Conservation (phyloP, 2,329 filamentous ascomycete genomes). For the Penicillium fuscoglaucum region DNA sequence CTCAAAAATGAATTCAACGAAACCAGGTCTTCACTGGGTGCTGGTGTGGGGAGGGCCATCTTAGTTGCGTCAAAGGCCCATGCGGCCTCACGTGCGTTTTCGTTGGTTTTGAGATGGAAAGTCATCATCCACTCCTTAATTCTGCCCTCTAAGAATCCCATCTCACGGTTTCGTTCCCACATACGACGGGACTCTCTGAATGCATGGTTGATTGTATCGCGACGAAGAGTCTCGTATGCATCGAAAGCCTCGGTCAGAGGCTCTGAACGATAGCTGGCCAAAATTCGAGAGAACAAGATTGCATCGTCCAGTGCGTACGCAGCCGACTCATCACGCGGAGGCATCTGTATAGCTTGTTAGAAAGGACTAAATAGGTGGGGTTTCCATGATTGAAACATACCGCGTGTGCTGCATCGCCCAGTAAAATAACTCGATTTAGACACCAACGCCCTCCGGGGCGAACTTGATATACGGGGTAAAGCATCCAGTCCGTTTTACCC, state of each 20-base stretch:
- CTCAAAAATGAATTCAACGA: constrained; percentile 30
- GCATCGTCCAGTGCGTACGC: constrained; percentile 49
- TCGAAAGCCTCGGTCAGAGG: constrained; percentile 37
- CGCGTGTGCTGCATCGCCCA: constrained; percentile 52
- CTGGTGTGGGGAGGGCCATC: constrained; percentile 32
- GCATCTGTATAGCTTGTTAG: constrained; percentile 41
- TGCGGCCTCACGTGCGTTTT: constrained; percentile 29
- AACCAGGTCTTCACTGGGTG: constrained; percentile 25
- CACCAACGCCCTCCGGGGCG: constrained; percentile 42
- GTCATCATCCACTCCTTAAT: constrained; percentile 44
- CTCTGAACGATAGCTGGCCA: constrained; percentile 36
- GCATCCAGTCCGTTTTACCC: constrained; percentile 39
- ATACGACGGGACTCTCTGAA: constrained; percentile 42
- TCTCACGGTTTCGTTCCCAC: constrained; percentile 44
- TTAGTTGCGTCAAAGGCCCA: constrained; percentile 42
- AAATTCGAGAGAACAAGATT: constrained; percentile 44
- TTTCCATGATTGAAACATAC: constrained; percentile 30
- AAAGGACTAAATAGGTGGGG: neutral
- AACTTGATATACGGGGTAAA: constrained; percentile 50
- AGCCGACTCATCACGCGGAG: constrained; percentile 49
- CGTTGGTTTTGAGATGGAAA: constrained; percentile 32
- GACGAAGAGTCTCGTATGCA: constrained; percentile 42
- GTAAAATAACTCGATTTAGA: constrained; percentile 42
- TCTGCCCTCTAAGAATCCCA: constrained; percentile 37
- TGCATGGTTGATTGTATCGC: constrained; percentile 40